Percentiles rank a stretch among this genome's conserved stretches.
Evolutionary conservation across 2,329 filamentous ascomycete genomes (phyloP).

Genomic region (Metarhizium rileyi): DNA sequence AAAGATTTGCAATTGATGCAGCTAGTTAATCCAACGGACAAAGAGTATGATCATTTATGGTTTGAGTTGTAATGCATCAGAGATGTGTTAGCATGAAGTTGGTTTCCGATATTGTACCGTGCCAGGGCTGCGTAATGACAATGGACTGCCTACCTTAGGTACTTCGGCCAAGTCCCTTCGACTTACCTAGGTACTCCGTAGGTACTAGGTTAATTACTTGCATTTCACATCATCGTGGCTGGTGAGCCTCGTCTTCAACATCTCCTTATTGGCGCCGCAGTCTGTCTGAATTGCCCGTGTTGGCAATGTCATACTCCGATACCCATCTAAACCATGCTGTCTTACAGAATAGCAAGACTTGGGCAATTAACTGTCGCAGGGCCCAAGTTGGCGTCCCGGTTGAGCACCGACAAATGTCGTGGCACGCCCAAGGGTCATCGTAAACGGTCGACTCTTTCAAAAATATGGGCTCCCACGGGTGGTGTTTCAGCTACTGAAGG

Average conservation of each 20-base stretch:
- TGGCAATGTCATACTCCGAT: not conserved
- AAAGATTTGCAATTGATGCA: too few relatives aligned
- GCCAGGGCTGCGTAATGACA: too few relatives aligned
- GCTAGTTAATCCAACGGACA: too few relatives aligned
- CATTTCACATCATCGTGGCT: not conserved
- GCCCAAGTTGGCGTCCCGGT: conserved; percentile 5
- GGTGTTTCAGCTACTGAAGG: conserved; percentile 50
- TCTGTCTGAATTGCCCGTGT: not conserved
- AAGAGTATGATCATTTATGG: too few relatives aligned
- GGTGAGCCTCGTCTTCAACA: not conserved
- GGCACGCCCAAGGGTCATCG: not conserved
- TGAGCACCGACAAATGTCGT: conserved; percentile 14
- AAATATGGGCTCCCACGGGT: conserved; percentile 70
- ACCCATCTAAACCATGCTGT: conserved; percentile 9
- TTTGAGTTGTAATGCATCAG: too few relatives aligned
- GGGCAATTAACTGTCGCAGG: conserved; percentile 7
- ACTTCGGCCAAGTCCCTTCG: too few relatives aligned
- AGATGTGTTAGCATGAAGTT: too few relatives aligned
- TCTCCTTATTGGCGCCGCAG: not conserved
- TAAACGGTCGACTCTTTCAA: conserved; percentile 45
- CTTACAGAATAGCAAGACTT: conserved; percentile 9
- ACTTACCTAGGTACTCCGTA: too few relatives aligned
- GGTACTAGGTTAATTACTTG: too few relatives aligned
- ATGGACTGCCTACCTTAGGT: too few relatives aligned
- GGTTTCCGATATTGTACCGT: too few relatives aligned